These are phyloP conservation scores for Cornus kousa DNA, from an alignment of 148 eudicot species.

Conservation along the genomic window DNA sequence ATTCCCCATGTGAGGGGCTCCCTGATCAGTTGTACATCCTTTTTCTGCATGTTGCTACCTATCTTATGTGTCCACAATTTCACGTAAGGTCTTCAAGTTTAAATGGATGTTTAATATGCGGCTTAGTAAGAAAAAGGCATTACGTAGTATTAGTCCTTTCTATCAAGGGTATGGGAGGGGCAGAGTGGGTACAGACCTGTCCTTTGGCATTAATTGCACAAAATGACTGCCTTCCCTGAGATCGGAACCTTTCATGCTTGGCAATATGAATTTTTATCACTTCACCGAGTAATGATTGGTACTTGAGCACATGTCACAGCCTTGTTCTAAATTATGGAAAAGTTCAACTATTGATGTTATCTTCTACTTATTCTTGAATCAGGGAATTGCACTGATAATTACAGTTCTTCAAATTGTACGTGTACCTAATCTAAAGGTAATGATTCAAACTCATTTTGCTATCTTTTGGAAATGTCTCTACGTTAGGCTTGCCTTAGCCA, in stretches of 20 bases:
- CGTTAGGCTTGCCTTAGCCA: not conserved
- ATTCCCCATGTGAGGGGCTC: not conserved
- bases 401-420: constrained; percentile 80
- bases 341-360: constrained; percentile 3
- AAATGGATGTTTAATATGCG: not conserved
- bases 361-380: constrained; percentile 19
- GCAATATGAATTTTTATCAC: too few species aligned
- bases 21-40: not conserved
- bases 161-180: too few species aligned
- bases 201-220: too few species aligned
- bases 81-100: not conserved
- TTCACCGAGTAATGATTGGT: too few species aligned
- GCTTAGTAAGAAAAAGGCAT: not conserved
- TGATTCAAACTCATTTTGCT: not conserved
- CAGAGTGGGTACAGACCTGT: too few species aligned
- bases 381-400: constrained; percentile 83
- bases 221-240: too few species aligned
- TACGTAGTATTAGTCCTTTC: too few species aligned
- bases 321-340: not conserved
- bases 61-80: not conserved
- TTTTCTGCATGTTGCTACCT: not conserved
- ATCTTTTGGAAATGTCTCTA: not conserved
- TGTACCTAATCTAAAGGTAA: constrained; percentile 92
- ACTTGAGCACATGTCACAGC: not conserved
- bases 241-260: too few species aligned